Evolutionary conservation across 2,329 filamentous ascomycete species (phyloP), one percentile per base, ranked within the genome.

Genomic region (Aspergillus proliferans): DNA sequence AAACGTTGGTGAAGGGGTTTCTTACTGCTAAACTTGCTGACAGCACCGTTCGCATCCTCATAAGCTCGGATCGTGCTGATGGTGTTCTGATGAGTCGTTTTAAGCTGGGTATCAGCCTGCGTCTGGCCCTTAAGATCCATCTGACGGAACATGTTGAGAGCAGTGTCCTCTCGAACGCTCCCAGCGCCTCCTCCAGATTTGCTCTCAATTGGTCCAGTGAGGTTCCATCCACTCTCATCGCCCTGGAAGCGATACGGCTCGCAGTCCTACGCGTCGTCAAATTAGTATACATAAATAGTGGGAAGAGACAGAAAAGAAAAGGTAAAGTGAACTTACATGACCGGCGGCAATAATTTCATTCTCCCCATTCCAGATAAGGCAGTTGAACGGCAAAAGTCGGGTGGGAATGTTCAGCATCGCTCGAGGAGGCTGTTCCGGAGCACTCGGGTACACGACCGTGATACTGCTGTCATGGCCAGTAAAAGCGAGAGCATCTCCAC

Each of bases 101-200:
- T 93, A 59, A 98, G 78, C 74, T 95, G 88, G 3, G 91, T 96
- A 68, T 97, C 91, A 63, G 95, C 90, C 66, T 88, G 88, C 48
- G 79, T 76, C 73, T 95, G 95, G 54, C 93, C 93, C 79, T 93
- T 95, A 57, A 98, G 79, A 71, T 98, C 93, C 93, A 98, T 97
- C 76, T 96, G 91, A 63, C 84, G 83, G 76, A 98, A 98, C 89
- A 97, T 95, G 72, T 97, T 95, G 68, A 96, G 76, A 21, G 93
- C 93, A 56, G 87, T 93, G 69, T 97, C 93, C 71, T 97, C 93
- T 28, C 86, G 80, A 51, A 76, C 75, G 50, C 79, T 83, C 2
- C 71, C 74, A 48, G 77, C 68, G 39, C 81, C 85, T 24, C 79
- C 76, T 4, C 79, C 74, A 45, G 81, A 77, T 72, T 91, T 90